Evolutionary conservation across 495 filamentous ascomycete species (phyloP).

Genomic region (Penicillium daleae): DNA sequence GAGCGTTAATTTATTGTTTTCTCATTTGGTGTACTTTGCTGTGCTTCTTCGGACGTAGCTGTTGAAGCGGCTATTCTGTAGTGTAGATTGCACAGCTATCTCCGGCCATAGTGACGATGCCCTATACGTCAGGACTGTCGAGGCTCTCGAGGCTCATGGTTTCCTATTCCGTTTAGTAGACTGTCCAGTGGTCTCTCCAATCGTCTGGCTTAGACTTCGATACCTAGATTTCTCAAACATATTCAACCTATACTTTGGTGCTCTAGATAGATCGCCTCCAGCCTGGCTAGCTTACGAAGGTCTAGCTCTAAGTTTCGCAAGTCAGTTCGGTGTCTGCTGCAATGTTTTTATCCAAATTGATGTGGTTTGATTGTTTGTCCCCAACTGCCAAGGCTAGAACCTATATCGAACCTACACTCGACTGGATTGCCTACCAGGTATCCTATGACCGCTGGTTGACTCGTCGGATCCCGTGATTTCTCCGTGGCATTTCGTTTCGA

Average conservation of each 20-base stretch:
- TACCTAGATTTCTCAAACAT: background rate
- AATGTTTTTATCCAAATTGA: background rate
- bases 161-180: background rate
- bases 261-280: no score
- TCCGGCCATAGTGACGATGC: background rate
- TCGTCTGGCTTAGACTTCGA: background rate
- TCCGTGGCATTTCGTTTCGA: background rate
- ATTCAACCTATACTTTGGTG: no score
- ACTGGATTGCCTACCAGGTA: background rate
- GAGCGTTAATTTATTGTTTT: slow-evolving; percentile 9
- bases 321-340: no score
- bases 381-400: background rate
- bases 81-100: background rate
- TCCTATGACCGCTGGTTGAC: background rate
- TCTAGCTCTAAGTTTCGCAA: no score
- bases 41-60: background rate
- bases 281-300: no score
- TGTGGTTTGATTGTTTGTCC: no score
- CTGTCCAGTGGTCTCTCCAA: no score
- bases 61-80: background rate
- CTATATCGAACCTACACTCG: background rate
- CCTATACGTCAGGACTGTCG: background rate
- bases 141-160: background rate
- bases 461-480: background rate
- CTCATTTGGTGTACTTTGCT: background rate